Conservation (phyloP, 768 basidiomycete species). For the Calocera viscosa region DNA sequence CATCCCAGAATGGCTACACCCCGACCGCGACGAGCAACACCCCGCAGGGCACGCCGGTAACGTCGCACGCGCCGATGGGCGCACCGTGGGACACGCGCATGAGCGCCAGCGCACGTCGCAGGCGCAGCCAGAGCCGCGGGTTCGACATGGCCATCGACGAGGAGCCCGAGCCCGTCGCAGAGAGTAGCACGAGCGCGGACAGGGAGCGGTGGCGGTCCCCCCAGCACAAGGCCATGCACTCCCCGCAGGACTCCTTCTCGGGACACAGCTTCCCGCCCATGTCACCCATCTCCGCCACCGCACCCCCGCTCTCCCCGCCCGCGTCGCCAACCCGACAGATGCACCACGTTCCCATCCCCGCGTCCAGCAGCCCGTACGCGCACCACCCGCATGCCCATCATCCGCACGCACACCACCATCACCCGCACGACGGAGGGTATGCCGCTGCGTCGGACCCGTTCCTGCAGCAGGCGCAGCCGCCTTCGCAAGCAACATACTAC, state of each 20-base stretch:
- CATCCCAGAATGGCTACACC: not conserved
- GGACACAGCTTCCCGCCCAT: not conserved
- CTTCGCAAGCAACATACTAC: not conserved
- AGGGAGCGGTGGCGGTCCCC: not conserved
- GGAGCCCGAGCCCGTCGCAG: not conserved
- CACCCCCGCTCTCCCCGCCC: slow-evolving; percentile 1
- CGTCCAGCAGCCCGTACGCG: not conserved
- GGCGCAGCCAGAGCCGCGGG: not conserved
- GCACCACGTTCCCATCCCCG: not conserved
- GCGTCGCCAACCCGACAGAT: not conserved
- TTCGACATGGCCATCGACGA: slow-evolving; percentile 5
- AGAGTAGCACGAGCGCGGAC: not conserved
- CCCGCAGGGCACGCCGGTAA: not conserved
- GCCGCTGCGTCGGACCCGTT: not conserved
- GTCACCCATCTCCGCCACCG: not conserved
- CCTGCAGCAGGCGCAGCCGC: not conserved
- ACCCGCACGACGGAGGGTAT: not conserved
- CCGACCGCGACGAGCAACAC: not conserved
- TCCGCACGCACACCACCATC: not conserved
- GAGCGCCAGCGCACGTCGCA: not conserved
- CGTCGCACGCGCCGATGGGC: not conserved
- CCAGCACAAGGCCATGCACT: not conserved
- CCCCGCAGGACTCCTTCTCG: not conserved
- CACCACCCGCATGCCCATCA: not conserved
- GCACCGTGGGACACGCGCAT: not conserved